Base-by-base conservation (phyloP, 2,329 filamentous ascomycete genomes). In the Gyromitra esculenta region DNA sequence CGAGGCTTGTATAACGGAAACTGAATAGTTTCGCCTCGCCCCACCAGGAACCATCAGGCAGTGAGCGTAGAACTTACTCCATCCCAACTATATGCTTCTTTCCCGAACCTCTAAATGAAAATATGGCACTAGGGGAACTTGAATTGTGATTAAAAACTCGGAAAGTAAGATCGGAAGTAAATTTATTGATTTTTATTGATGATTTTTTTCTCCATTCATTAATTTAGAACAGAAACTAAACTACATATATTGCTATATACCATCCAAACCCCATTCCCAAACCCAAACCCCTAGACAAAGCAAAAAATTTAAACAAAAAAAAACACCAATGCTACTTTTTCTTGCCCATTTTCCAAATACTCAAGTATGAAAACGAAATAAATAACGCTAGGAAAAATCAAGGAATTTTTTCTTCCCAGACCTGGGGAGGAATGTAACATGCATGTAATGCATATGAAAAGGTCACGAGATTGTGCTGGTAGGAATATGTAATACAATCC, bases 401-500 rank as follows among this genome's bases (percentile, higher is more conserved):
- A 64, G 5, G n/a, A 50, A 62, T 18, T 59, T 57, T 54, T 37
- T 52, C 60, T 39, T 60, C 67, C 73, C 73, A 62, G 11, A 50
- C 60, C 68, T 54, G 69, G 59, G 67, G 65, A 72, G 63, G 66
- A 25, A 21, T 60, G 50, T 63, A 35, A 43, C n/a, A 15, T 68
- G 60, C 48, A 52, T 52, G 41, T n/a, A 73, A 43, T 50, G 41
- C 41, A 21, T 76, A 64, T 56, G 35, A 35, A 18, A n/a, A 41
- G 52, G 18, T 25, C 56, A 31, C 43, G 39, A 76, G 37, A 31
- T 74, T 43, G n/a, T 31, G 31, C 41, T 39, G 45, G 70, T 64
- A 73, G 56, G 71, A 65, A 65, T 75, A 71, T 57, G 25, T 74
- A 62, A 45, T 56, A 25, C 56, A 67, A 37, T 50, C 54, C 41